Evolutionary conservation across 768 basidiomycete genomes (phyloP), one percentile per base, ranked within the genome.

Genomic region (Leccinum uliginosum): DNA sequence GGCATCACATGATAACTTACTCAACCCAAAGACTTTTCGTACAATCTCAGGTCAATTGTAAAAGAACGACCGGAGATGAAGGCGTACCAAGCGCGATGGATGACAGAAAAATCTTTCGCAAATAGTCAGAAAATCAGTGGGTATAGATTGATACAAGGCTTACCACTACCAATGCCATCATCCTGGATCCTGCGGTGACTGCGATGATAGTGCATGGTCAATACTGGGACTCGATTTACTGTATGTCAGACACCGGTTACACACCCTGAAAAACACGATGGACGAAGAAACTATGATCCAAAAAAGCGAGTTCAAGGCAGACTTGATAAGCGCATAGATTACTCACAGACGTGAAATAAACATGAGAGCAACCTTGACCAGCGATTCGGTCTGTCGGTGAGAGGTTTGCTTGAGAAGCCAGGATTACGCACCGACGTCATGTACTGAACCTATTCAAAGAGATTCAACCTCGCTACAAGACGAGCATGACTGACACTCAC

Each of bases 321-420:
- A 48, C 0, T 7, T 12, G 29, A 8, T 11, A 29, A 51, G 40
- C 32, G 30, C 19, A 24, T 11, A 23, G 11, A 27, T 23, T 21
- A 4, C 70, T 56, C 49, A 71, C 70, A 71, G 40, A 26, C 61
- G 67, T n/a, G 64, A 63, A 27, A 68, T 62, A 51, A 68, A 62
- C 5, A 59, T 62, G 50, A 71, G 54, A 57, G 67, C 6, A 50
- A 70, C 53, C 70, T 71, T 21, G n/a, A 29, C 6, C 21, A 48
- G 6, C 19, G 27, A 38, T 38, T 12, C 44, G 14, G 35, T 38
- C 23, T 3, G 17, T 44, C 11, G n/a, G 26, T 24, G 30, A 47
- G 9, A 11, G 0, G 24, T 8, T 2, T 21, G 12, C 15, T 29
- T 17, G 23, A 9, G 26, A 24, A 44, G 21, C 1, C 0, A 7